Conservation (phyloP, 208 protist genomes). For the Trypanosoma brucei region DNA sequence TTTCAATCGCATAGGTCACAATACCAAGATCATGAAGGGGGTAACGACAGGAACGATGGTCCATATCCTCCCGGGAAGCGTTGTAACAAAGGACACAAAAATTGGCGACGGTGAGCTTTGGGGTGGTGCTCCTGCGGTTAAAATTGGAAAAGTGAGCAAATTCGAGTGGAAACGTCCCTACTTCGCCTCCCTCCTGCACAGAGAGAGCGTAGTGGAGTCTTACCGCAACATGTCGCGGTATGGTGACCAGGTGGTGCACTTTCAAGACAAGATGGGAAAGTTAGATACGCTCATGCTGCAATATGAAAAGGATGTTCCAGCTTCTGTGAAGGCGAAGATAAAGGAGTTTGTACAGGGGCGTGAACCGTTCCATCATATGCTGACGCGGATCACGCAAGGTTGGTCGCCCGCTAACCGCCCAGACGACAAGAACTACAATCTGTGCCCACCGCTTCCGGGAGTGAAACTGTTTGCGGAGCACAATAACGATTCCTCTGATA, state of each 20-base stretch:
- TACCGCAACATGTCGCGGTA: constrained; percentile 86
- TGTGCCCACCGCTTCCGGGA: constrained; percentile 54
- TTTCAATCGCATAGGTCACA: constrained; percentile 86
- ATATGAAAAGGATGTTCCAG: constrained; percentile 70
- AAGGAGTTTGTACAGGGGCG: constrained; percentile 77
- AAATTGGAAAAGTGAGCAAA: constrained; percentile 83
- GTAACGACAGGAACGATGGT: constrained; percentile 87
- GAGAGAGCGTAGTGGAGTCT: constrained; percentile 67
- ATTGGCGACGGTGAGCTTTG: constrained; percentile 84
- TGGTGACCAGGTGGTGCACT: constrained; percentile 84
- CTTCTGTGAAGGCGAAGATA: constrained; percentile 64
- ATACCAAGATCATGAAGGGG: constrained; percentile 87
- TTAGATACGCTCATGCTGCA: constrained; percentile 76
- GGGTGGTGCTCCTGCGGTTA: constrained; percentile 78
- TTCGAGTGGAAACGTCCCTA: constrained; percentile 86
- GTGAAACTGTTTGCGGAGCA: constrained; percentile 83
- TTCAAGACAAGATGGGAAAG: constrained; percentile 67
- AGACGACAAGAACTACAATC: constrained; percentile 74
- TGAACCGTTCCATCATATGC: constrained; percentile 84
- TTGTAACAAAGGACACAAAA: constrained; percentile 77
- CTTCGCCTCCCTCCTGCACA: constrained; percentile 70
- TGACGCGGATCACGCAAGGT: constrained; percentile 79
- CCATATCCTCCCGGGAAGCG: constrained; percentile 83
- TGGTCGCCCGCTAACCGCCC: constrained; percentile 79
- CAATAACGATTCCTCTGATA: constrained; percentile 80